Conservation (phyloP, 495 filamentous ascomycete species). For the Astrothelium subdiscretum region DNA sequence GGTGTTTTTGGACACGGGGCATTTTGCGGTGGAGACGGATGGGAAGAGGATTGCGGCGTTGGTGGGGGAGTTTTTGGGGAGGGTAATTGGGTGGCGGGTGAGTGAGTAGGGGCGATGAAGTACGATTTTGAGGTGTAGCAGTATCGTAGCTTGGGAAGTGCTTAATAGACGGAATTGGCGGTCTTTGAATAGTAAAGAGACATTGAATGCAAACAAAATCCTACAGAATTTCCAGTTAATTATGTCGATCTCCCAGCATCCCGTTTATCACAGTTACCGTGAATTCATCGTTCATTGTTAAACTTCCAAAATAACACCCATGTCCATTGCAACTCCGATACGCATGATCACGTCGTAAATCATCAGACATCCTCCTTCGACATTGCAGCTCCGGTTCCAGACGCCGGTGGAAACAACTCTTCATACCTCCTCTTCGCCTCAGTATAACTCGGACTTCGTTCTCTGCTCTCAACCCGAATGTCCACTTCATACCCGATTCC, state of each 20-base stretch:
- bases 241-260: no score
- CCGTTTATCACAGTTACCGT: no score
- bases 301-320: no score
- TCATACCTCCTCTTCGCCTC: not conserved
- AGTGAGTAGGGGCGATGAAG: not conserved
- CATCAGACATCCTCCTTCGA: not conserved
- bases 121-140: no score
- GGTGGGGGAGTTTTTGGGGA: conserved; percentile 38
- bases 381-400: not conserved
- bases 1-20: conserved; percentile 44
- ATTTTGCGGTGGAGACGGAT: conserved; percentile 52
- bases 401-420: not conserved
- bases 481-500: not conserved
- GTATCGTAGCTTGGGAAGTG: no score
- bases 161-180: no score
- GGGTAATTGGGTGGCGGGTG: not conserved
- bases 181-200: no score
- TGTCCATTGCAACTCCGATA: no score
- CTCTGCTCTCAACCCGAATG: not conserved
- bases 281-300: no score
- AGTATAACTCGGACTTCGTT: not conserved
- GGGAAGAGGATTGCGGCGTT: conserved; percentile 35
- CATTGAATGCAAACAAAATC: no score
- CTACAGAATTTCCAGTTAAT: no score
- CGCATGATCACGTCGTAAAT: no score